Conservation (phyloP, 2,329 filamentous ascomycete species). For the Cryphonectria nitschkei region DNA sequence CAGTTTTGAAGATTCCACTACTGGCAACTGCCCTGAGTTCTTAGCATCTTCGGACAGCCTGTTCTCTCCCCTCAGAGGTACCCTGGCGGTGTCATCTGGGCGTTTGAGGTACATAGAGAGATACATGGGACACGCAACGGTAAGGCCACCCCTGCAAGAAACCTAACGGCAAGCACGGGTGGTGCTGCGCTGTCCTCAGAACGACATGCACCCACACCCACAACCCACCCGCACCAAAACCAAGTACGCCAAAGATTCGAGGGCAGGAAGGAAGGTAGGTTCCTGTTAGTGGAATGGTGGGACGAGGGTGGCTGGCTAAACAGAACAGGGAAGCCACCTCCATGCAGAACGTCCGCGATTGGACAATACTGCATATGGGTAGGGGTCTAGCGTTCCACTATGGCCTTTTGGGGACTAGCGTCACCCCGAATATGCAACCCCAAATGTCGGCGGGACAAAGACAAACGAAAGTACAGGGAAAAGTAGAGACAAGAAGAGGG, state of each 20-base stretch:
- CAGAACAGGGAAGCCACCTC: constrained; percentile 13
- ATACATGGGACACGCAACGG: neutral
- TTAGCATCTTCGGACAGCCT: neutral
- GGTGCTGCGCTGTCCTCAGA: neutral
- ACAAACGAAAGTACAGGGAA: neutral
- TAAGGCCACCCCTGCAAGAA: neutral
- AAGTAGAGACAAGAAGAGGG: neutral
- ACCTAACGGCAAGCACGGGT: neutral
- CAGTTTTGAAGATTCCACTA: constrained; percentile 41
- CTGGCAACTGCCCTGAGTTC: neutral
- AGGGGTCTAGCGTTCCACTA: neutral
- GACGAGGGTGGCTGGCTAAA: constrained; percentile 5
- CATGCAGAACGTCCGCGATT: neutral
- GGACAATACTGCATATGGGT: neutral
- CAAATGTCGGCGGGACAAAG: neutral
- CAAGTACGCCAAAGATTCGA: neutral
- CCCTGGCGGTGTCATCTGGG: neutral
- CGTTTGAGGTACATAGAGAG: neutral
- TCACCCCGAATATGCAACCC: neutral
- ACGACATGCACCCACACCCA: neutral
- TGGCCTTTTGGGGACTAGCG: neutral
- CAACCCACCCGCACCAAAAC: too few relatives aligned
- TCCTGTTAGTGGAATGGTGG: constrained; percentile 7
- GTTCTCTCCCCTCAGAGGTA: neutral
- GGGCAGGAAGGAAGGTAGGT: neutral